Evolutionary conservation across 2,329 filamentous ascomycete genomes (phyloP).

Genomic region (Alternaria longipes): DNA sequence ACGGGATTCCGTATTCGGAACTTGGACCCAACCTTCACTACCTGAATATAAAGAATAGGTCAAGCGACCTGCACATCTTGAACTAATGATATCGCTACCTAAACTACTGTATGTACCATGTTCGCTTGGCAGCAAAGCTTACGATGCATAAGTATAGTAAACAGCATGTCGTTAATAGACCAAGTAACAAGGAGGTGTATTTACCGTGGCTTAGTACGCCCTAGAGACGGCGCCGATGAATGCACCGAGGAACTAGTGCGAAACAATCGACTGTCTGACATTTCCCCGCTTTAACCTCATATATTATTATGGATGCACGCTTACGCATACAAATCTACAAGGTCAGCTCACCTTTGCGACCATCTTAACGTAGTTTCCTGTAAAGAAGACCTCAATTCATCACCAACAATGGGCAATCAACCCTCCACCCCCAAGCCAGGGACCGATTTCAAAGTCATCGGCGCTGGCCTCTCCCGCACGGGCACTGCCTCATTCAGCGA

Average conservation of each 20-base stretch:
- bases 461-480: constrained; percentile 57
- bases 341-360: neutral
- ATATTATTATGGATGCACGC: neutral
- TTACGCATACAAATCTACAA: neutral
- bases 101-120: neutral
- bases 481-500: constrained; percentile 62
- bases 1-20: neutral
- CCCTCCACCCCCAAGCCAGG: constrained; percentile 28
- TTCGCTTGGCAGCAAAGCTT: neutral
- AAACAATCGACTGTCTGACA: neutral
- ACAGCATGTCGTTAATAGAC: neutral
- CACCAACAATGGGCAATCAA: constrained; percentile 30
- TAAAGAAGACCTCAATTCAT: neutral
- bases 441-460: constrained; percentile 54
- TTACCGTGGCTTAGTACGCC: neutral
- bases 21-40: neutral
- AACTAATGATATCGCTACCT: neutral
- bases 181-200: neutral
- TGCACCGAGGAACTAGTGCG: neutral
- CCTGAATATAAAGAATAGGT: neutral
- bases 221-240: neutral
- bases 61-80: neutral
- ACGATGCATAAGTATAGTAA: neutral
- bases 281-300: neutral
- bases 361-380: neutral